Conservation (phyloP, 805 yeast species). For the Kodamaea neixiangensis region DNA sequence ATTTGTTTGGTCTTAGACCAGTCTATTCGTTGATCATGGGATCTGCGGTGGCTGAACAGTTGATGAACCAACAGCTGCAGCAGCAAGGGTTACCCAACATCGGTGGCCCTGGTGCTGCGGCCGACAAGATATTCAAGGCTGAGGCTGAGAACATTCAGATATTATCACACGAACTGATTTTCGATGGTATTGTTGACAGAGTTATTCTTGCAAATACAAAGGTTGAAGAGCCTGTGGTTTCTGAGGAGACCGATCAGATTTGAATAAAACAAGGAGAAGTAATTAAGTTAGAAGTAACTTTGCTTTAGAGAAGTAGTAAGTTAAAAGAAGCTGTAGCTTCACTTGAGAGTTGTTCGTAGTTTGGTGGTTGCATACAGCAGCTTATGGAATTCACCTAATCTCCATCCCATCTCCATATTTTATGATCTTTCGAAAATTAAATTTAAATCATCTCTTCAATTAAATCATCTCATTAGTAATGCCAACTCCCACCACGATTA, state of each 20-base stretch:
- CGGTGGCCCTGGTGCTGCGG: conserved; percentile 58
- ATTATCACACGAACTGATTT: conserved; percentile 50
- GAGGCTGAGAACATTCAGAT: conserved; percentile 78
- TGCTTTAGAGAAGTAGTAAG: no score
- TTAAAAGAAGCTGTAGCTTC: background rate
- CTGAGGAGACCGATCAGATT: background rate
- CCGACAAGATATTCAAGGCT: conserved; percentile 61
- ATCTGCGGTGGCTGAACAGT: conserved; percentile 44
- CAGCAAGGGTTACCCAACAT: conserved; percentile 39
- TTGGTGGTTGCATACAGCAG: no score
- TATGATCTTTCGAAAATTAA: background rate
- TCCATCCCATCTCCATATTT: background rate
- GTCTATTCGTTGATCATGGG: conserved; percentile 72
- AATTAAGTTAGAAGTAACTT: background rate
- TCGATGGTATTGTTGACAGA: conserved; percentile 64
- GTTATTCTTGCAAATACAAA: conserved; percentile 23
- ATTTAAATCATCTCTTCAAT: conserved; percentile 5
- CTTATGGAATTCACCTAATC: background rate
- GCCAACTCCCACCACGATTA: conserved; percentile 41
- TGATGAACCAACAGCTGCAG: conserved; percentile 44
- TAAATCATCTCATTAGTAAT: conserved; percentile 10
- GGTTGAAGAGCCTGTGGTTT: background rate
- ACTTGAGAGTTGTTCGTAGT: no score
- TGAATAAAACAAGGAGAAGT: background rate
- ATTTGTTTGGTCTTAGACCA: conserved; percentile 79